Evolutionary conservation across 176 grass and related monocot genomes (phyloP).

Genomic region (Eremochloa ophiuroides): DNA sequence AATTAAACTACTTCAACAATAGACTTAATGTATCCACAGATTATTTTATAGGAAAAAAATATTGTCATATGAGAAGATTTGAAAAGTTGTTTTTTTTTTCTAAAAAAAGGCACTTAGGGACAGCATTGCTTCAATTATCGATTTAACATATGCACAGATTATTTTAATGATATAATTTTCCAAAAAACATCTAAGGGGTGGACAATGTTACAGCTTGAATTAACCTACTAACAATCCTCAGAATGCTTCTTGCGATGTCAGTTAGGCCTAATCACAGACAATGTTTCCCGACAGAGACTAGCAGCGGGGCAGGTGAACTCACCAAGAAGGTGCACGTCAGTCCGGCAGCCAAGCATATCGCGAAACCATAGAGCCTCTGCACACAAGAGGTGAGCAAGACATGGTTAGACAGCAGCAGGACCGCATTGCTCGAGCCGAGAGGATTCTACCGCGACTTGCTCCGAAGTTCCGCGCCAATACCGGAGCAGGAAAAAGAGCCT

Average conservation of each 20-base stretch:
- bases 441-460: neutral
- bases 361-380: constrained; percentile 93
- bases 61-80: neutral
- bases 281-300: neutral
- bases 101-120: neutral
- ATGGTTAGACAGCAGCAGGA: neutral
- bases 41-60: neutral
- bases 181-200: neutral
- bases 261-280: neutral
- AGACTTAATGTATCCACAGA: neutral
- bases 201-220: neutral
- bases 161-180: neutral
- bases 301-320: constrained; percentile 7
- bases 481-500: neutral
- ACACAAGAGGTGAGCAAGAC: neutral
- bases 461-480: neutral
- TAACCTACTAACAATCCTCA: neutral
- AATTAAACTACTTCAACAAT: neutral
- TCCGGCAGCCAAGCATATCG: constrained; percentile 80
- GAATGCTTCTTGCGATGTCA: neutral
- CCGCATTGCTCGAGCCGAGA: neutral
- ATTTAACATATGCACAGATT: neutral
- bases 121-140: neutral
- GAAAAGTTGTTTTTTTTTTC: neutral
- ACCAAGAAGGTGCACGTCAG: constrained; percentile 90